Conservation (phyloP, 176 grass and related monocot species). For the Paspalum notatum region DNA sequence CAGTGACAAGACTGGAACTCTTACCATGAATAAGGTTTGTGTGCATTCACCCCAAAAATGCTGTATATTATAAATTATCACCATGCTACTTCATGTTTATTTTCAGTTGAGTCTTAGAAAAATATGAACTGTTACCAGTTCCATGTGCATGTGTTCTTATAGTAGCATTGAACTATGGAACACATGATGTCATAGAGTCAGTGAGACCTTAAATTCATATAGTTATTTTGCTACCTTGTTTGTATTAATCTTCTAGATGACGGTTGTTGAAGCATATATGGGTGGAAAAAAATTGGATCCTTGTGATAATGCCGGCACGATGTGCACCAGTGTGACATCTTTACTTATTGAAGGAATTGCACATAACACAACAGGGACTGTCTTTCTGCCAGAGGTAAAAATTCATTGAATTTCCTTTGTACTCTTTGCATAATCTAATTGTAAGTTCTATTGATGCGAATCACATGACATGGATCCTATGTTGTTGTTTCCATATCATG, state of each 20-base stretch:
- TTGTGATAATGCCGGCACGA: slow-evolving; percentile 42
- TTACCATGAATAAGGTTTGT: slow-evolving; percentile 93
- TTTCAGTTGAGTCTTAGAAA: slow-evolving; percentile 35
- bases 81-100: slow-evolving; percentile 31
- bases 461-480: background rate
- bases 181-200: background rate
- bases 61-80: slow-evolving; percentile 1
- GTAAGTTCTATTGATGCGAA: slow-evolving; percentile 47
- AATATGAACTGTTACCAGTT: slow-evolving; percentile 19
- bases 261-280: slow-evolving; percentile 79
- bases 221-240: slow-evolving; percentile 31
- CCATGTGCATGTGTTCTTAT: slow-evolving; percentile 13
- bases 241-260: slow-evolving; percentile 70
- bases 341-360: slow-evolving; percentile 72
- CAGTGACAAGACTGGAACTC: slow-evolving; percentile 95
- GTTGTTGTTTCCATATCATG: background rate
- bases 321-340: slow-evolving; percentile 37
- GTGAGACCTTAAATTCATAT: slow-evolving; percentile 29
- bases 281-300: slow-evolving; percentile 64
- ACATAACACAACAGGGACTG: slow-evolving; percentile 71
- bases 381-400: slow-evolving; percentile 72
- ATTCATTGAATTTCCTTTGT: slow-evolving; percentile 7
- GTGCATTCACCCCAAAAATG: background rate
- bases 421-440: slow-evolving; percentile 21
- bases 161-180: background rate